Evolutionary conservation across 179 eudicot species (phyloP).

Genomic region (Amaranthus tricolor): DNA sequence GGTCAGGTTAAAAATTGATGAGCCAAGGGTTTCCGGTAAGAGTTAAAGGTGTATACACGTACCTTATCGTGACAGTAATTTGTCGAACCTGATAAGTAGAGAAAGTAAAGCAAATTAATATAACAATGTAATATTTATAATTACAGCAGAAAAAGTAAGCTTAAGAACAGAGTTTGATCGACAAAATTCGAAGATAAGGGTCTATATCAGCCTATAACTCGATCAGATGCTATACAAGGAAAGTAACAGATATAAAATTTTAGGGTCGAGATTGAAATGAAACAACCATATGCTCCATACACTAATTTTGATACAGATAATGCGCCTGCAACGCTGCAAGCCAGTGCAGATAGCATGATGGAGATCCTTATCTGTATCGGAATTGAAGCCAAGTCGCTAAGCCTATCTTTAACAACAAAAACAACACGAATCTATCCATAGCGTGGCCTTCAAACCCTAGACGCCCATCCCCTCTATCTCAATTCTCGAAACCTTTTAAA

Average conservation of each 20-base stretch:
- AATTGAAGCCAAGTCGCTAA: too few relatives aligned
- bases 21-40: neutral
- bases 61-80: slow-evolving; percentile 91
- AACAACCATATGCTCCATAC: neutral
- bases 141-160: neutral
- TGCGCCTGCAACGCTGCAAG: too few relatives aligned
- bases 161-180: neutral
- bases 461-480: too few relatives aligned
- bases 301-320: neutral
- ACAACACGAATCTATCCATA: too few relatives aligned
- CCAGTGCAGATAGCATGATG: too few relatives aligned
- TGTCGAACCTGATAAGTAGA: slow-evolving; percentile 76
- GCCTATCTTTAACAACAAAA: too few relatives aligned
- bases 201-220: too few relatives aligned
- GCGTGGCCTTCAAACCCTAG: too few relatives aligned
- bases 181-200: neutral
- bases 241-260: neutral
- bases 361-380: too few relatives aligned
- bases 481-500: too few relatives aligned
- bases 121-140: neutral
- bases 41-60: neutral
- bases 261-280: neutral
- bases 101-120: slow-evolving; percentile 8
- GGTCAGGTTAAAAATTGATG: slow-evolving; percentile 7
- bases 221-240: too few relatives aligned